Evolutionary conservation across 2,329 filamentous ascomycete genomes (phyloP).

Genomic region (Colletotrichum melonis): DNA sequence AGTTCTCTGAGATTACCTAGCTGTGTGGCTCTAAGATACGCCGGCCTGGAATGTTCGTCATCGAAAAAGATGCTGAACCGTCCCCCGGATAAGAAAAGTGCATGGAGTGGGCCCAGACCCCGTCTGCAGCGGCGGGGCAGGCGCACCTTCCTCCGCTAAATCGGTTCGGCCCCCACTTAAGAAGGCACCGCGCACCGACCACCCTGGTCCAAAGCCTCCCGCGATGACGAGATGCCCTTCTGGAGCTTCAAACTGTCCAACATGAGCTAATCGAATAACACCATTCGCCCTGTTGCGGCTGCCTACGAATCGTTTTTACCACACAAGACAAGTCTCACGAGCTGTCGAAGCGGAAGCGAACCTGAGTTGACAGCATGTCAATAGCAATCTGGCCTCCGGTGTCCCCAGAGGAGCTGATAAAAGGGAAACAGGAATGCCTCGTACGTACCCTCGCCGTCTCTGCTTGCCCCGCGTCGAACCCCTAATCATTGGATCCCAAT

Average conservation of each 20-base stretch:
- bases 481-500: background rate
- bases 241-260: slow-evolving; percentile 10
- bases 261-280: slow-evolving; percentile 15
- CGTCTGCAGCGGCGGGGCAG: background rate
- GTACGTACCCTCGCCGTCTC: slow-evolving; percentile 48
- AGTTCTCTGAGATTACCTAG: background rate
- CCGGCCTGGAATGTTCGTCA: background rate
- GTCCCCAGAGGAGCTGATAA: slow-evolving; percentile 60
- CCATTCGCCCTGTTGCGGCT: slow-evolving; percentile 21
- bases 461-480: too few relatives aligned
- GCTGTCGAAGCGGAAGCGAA: background rate
- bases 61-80: background rate
- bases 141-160: background rate
- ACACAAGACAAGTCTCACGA: background rate
- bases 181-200: background rate
- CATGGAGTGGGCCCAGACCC: background rate
- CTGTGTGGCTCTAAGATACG: background rate
- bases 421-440: slow-evolving; percentile 60
- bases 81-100: background rate
- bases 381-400: slow-evolving; percentile 69
- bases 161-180: background rate
- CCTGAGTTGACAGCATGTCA: slow-evolving; percentile 56
- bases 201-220: slow-evolving; percentile 3
- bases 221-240: slow-evolving; percentile 23
- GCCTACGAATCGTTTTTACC: background rate